Conservation (phyloP, 306 rosid species). For the Styphnolobium japonicum region DNA sequence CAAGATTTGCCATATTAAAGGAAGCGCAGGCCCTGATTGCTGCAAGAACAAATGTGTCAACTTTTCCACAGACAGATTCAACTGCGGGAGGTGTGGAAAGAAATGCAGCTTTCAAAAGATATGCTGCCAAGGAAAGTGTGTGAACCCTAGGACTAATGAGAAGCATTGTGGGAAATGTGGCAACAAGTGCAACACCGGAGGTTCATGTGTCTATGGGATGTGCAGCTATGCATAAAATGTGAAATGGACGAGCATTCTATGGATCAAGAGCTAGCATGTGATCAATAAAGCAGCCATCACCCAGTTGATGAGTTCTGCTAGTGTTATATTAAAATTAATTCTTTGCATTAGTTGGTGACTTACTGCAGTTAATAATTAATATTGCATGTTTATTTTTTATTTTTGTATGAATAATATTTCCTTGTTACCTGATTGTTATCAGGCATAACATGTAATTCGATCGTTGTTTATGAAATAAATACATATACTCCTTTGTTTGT, state of each 20-base stretch:
- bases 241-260: too few relatives aligned
- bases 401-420: too few relatives aligned
- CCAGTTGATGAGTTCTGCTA: background rate
- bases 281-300: background rate
- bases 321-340: too few relatives aligned
- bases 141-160: conserved; percentile 28
- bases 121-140: conserved; percentile 45
- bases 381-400: too few relatives aligned
- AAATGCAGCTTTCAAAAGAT: conserved; percentile 35
- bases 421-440: too few relatives aligned
- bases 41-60: conserved; percentile 42
- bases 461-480: too few relatives aligned
- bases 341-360: too few relatives aligned
- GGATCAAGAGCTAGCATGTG: background rate
- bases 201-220: conserved; percentile 38
- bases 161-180: conserved; percentile 45
- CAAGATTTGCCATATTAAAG: conserved; percentile 24
- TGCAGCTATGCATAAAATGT: conserved; percentile 40
- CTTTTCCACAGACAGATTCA: conserved; percentile 14
- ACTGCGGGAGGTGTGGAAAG: conserved; percentile 48
- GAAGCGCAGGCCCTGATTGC: conserved; percentile 39
- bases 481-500: too few relatives aligned
- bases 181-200: conserved; percentile 37
- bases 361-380: too few relatives aligned
- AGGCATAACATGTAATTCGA: too few relatives aligned